phyloP scores from a whole-genome alignment of 202 grass and related monocot genomes.

The Dendrocalamus latiflorus region DNA sequence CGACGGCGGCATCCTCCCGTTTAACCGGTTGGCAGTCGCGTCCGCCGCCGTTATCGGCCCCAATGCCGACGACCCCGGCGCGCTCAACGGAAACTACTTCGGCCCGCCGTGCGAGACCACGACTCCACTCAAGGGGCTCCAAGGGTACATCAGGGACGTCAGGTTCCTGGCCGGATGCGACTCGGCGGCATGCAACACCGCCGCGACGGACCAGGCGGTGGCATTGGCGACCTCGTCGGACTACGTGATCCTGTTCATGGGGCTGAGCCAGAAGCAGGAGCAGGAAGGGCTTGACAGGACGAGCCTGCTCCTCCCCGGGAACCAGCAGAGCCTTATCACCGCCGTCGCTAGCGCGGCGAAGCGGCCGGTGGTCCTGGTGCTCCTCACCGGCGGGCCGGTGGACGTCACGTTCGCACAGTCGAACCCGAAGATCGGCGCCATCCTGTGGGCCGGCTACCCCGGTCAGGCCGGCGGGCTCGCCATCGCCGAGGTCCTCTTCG shows the following conservation, averaged over 20 bases:
- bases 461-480: too few species aligned
- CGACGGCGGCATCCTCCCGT: slow-evolving; percentile 38
- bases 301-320: slow-evolving; percentile 49
- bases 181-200: slow-evolving; percentile 26
- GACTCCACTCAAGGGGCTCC: slow-evolving; percentile 42
- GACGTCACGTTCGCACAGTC: too few species aligned
- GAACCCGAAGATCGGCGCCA: too few species aligned
- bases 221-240: slow-evolving; percentile 31
- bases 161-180: slow-evolving; percentile 48
- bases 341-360: slow-evolving; percentile 34
- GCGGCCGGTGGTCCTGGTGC: too few species aligned
- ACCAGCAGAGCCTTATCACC: too few species aligned
- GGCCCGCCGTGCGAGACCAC: too few species aligned
- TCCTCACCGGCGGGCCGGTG: too few species aligned
- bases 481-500: slow-evolving; percentile 64
- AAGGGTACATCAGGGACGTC: slow-evolving; percentile 16
- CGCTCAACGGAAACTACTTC: slow-evolving; percentile 52
- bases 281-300: slow-evolving; percentile 52
- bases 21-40: not conserved
- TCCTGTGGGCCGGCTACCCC: too few species aligned
- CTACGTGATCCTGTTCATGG: slow-evolving; percentile 50
- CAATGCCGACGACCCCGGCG: slow-evolving; percentile 35
- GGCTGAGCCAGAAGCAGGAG: slow-evolving; percentile 55
- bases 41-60: slow-evolving; percentile 54
- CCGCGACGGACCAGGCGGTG: slow-evolving; percentile 21